A percentile compares a stretch with the other conserved stretches of the same genome.
Conservation (phyloP, 768 basidiomycete genomes). For the Panaeolus cyanescens region DNA sequence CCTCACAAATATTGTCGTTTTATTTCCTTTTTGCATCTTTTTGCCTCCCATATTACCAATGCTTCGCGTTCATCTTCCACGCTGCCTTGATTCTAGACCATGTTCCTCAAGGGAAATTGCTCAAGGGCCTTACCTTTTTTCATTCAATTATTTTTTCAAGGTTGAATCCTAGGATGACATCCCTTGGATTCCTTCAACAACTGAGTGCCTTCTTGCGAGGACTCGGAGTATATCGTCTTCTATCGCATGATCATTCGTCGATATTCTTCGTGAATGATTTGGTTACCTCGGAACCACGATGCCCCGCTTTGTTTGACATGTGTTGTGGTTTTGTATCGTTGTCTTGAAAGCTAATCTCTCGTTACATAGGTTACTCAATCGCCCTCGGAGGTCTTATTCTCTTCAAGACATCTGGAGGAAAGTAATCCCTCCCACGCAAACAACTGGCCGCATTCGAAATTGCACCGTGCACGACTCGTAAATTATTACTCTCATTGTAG, state of each 20-base stretch:
- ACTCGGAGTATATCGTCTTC: no score
- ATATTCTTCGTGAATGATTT: no score
- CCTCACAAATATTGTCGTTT: not conserved
- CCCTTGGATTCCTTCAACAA: not conserved
- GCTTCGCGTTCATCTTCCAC: not conserved
- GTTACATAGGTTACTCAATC: conserved; percentile 73
- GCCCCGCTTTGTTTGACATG: not conserved
- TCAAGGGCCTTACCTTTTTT: not conserved
- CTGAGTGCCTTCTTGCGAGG: not conserved
- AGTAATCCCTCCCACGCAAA: conserved; percentile 31
- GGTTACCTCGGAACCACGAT: not conserved
- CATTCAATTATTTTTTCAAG: not conserved
- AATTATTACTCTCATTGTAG: not conserved
- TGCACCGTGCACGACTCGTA: not conserved
- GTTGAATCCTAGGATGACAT: not conserved
- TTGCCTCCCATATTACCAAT: not conserved
- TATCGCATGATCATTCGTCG: no score
- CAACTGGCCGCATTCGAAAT: not conserved
- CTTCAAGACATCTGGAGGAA: conserved; percentile 77
- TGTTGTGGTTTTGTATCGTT: not conserved
- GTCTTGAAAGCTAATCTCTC: not conserved
- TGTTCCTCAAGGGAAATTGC: conserved; percentile 3
- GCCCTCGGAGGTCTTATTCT: conserved; percentile 83
- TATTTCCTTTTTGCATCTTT: conserved; percentile 6
- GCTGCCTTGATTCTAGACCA: conserved; percentile 6